Evolutionary conservation across 768 basidiomycete species (phyloP).

Genomic region (Trametes cinnabarina): DNA sequence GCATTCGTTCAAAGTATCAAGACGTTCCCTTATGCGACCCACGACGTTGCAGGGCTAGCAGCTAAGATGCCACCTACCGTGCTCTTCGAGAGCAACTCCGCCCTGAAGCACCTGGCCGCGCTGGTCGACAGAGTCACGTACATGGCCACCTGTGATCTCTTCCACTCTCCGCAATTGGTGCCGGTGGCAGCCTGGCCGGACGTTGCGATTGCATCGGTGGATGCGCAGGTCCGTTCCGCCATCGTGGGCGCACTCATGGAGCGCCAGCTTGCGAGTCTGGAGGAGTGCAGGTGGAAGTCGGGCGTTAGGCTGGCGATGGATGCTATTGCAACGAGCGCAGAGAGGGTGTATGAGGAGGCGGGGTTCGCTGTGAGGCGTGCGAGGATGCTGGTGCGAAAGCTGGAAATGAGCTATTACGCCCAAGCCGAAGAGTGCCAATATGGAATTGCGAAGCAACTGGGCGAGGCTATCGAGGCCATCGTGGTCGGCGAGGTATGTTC

Average conservation of each 20-base stretch:
- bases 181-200: conserved; percentile 43
- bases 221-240: not conserved
- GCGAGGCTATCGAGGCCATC: conserved; percentile 41
- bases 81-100: conserved; percentile 42
- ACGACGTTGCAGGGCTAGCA: conserved; percentile 38
- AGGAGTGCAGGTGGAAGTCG: conserved; percentile 56
- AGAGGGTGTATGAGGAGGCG: conserved; percentile 46
- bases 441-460: conserved; percentile 32
- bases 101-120: conserved; percentile 53
- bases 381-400: conserved; percentile 50
- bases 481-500: conserved; percentile 41
- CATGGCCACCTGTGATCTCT: conserved; percentile 64
- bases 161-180: conserved; percentile 39
- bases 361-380: conserved; percentile 58
- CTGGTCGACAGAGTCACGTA: conserved; percentile 69
- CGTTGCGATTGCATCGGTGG: not conserved
- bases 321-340: conserved; percentile 46
- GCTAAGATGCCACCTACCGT: conserved; percentile 27
- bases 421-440: conserved; percentile 7
- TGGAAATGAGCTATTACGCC: conserved; percentile 51
- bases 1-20: conserved; percentile 51
- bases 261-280: conserved; percentile 56
- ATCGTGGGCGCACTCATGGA: conserved; percentile 59
- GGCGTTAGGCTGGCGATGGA: conserved; percentile 43
- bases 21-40: conserved; percentile 48